Conservation (phyloP, 225 moss, liverwort and hornwort species). For the Neckera pumila region DNA sequence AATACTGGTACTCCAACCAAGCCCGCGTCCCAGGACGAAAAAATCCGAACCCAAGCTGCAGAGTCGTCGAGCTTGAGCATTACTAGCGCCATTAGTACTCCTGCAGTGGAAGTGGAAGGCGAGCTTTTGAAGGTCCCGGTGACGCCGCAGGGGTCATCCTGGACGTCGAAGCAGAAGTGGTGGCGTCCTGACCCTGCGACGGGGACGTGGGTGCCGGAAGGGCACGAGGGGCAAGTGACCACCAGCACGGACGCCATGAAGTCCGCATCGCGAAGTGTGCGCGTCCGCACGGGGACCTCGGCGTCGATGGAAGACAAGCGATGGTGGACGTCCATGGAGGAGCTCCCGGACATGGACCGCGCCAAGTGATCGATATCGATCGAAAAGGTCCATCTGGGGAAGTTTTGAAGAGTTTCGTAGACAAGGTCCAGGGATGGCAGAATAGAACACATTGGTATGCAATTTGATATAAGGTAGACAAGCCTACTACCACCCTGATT, state of each 20-base stretch:
- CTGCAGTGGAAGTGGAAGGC: not conserved
- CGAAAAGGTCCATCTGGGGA: not conserved
- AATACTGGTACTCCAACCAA: not conserved
- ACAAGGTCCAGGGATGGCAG: not conserved
- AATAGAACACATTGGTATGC: no score
- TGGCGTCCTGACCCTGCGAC: constrained; percentile 39
- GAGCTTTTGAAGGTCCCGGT: not conserved
- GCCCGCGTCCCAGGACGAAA: no score
- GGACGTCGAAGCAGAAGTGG: constrained; percentile 9
- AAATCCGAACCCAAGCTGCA: not conserved
- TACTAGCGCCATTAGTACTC: not conserved
- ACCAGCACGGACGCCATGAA: constrained; percentile 1
- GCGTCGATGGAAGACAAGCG: constrained; percentile 13
- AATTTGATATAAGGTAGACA: no score
- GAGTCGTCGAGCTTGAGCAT: not conserved
- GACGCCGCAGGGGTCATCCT: not conserved
- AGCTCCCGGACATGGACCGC: constrained; percentile 48
- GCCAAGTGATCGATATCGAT: not conserved
- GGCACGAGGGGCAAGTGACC: constrained; percentile 22
- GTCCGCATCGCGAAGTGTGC: not conserved
- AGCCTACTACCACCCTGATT: no score
- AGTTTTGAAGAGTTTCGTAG: not conserved
- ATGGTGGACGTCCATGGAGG: constrained; percentile 57
- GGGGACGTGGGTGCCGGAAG: constrained; percentile 34
- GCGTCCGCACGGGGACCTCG: not conserved